Percentiles rank a stretch among this genome's conserved stretches.
Conservation (phyloP, 495 filamentous ascomycete genomes). For the Penicillium robsamsonii region DNA sequence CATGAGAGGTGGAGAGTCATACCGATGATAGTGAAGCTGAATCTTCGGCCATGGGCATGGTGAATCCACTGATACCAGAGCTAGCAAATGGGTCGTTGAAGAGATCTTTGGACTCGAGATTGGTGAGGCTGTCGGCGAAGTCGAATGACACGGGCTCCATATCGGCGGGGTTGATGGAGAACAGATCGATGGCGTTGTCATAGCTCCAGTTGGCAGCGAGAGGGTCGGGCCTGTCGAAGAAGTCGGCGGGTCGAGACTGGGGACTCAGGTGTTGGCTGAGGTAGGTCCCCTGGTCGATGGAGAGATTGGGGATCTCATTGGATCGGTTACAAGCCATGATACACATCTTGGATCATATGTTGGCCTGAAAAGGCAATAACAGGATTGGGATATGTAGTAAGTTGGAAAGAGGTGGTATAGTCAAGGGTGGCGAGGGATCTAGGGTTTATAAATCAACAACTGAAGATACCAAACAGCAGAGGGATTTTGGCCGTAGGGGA, state of each 20-base stretch:
- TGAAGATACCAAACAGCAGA: conserved; percentile 1
- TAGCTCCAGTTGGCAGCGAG: conserved; percentile 46
- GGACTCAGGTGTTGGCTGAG: conserved; percentile 29
- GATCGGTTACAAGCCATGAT: conserved; percentile 27
- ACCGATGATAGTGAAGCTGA: conserved; percentile 38
- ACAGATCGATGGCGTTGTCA: conserved; percentile 43
- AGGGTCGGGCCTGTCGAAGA: conserved; percentile 29
- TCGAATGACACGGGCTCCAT: conserved; percentile 39
- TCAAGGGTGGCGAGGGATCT: conserved; percentile 1
- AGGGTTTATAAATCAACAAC: conserved; percentile 6
- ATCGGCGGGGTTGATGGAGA: conserved; percentile 37
- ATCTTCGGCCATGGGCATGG: conserved; percentile 38
- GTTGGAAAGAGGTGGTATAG: background rate
- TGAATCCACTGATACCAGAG: conserved; percentile 38
- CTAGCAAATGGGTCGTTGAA: conserved; percentile 36
- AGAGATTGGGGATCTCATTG: conserved; percentile 18
- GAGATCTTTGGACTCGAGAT: conserved; percentile 37
- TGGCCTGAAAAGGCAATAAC: conserved; percentile 6
- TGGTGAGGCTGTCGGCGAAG: conserved; percentile 35
- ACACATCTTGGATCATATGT: conserved; percentile 16
- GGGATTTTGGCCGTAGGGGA: conserved; percentile 4
- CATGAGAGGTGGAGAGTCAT: conserved; percentile 6
- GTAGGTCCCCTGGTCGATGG: conserved; percentile 23
- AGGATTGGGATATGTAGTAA: conserved; percentile 10
- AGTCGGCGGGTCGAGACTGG: conserved; percentile 24